Evolutionary conservation across 208 protist species (phyloP).

Genomic region (Leishmania turanica): DNA sequence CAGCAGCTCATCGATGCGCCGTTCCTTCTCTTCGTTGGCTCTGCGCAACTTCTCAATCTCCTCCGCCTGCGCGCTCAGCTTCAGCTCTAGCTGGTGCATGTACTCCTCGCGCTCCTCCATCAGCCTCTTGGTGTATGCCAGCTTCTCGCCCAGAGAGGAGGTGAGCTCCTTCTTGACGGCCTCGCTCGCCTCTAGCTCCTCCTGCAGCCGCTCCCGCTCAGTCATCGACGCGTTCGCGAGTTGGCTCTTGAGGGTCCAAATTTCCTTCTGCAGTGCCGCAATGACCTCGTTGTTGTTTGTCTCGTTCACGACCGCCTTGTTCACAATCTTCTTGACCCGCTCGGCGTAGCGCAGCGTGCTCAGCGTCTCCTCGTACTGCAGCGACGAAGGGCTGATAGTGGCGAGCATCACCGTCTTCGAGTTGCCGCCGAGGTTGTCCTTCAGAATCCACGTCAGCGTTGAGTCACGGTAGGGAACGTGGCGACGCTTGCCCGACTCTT

Average conservation of each 20-base stretch:
- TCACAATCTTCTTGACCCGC: constrained; percentile 88
- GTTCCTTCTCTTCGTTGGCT: constrained; percentile 72
- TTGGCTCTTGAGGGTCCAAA: constrained; percentile 54
- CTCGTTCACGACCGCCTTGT: constrained; percentile 87
- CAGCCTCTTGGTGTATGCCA: constrained; percentile 55
- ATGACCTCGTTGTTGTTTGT: constrained; percentile 85
- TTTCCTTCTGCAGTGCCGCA: constrained; percentile 71
- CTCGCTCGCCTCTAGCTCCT: constrained; percentile 71
- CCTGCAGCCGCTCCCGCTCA: constrained; percentile 54
- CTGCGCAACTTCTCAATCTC: constrained; percentile 61
- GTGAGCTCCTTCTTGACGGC: constrained; percentile 70
- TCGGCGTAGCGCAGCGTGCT: constrained; percentile 87
- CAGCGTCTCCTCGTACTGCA: constrained; percentile 68
- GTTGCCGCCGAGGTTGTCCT: constrained; percentile 61
- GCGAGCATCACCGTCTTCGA: constrained; percentile 76
- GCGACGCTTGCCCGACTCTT: constrained; percentile 33
- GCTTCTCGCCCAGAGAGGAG: constrained; percentile 72
- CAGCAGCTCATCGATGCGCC: constrained; percentile 61
- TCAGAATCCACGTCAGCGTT: constrained; percentile 94
- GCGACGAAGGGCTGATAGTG: constrained; percentile 66
- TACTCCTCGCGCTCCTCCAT: constrained; percentile 77
- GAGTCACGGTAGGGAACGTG: constrained; percentile 92
- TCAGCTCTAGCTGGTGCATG: constrained; percentile 62
- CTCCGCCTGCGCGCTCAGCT: constrained; percentile 49
- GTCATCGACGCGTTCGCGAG: constrained; percentile 51